Conservation (phyloP, 768 basidiomycete genomes). For the Phallus indusiatus region DNA sequence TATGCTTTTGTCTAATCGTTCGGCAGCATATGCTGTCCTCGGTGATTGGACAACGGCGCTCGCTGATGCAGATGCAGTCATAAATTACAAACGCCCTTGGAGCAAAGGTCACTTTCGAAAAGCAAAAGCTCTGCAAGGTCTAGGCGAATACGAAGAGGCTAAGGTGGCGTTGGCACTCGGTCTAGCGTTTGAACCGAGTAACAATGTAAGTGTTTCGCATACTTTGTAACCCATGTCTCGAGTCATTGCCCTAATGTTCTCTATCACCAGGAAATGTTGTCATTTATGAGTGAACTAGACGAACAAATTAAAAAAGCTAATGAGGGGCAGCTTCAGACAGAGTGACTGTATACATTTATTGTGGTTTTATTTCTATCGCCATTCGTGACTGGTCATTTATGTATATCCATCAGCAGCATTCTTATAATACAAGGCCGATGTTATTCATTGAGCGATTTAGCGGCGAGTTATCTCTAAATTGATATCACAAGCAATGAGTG, state of each 20-base stretch:
- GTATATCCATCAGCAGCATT: no score
- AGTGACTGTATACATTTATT: no score
- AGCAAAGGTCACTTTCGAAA: slow-evolving; percentile 94
- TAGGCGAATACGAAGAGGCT: slow-evolving; percentile 64
- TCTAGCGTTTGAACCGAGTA: slow-evolving; percentile 72
- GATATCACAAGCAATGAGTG: no score
- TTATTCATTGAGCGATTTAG: no score
- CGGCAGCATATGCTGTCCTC: slow-evolving; percentile 72
- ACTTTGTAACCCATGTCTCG: background rate
- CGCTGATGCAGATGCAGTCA: slow-evolving; percentile 86
- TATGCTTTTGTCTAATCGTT: slow-evolving; percentile 84
- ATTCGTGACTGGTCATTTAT: no score
- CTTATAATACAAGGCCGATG: no score
- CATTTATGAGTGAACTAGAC: slow-evolving; percentile 2
- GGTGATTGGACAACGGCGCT: slow-evolving; percentile 70
- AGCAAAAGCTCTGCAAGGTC: slow-evolving; percentile 75
- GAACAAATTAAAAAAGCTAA: no score
- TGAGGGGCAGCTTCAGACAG: no score
- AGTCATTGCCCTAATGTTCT: background rate
- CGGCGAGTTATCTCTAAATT: no score
- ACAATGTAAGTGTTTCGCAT: slow-evolving; percentile 31
- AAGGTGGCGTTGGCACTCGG: slow-evolving; percentile 76
- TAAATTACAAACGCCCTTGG: slow-evolving; percentile 78
- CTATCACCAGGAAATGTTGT: slow-evolving; percentile 1
- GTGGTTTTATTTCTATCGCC: no score